Base-by-base conservation (phyloP, 2,329 filamentous ascomycete species). In the Colletotrichum sp. region DNA sequence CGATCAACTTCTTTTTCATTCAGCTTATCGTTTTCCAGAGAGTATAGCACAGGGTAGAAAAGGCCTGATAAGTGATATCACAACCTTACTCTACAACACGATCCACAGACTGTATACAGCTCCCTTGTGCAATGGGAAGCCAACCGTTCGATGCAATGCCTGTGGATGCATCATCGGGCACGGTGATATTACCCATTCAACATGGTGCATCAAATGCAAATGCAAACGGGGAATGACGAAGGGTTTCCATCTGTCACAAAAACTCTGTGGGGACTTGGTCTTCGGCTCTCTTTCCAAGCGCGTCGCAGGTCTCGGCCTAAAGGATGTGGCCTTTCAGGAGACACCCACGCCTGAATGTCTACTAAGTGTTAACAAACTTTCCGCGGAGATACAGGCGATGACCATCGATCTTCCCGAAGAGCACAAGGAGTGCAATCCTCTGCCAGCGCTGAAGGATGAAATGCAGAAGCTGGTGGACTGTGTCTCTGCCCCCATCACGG, bases 371-470 rank as follows among this genome's bases (percentile, higher is more conserved):
- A 5, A 28, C 3, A 3, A 15, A 12, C 9, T 62, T 2, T n/a
- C 13, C 13, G 0, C 5, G 1, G 18, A 6, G 3, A 30, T 62
- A 13, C 3, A 1, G 15, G 12, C 2, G 2, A 62, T 62, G 28
- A 13, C 28, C 16, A 28, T 62, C 18, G 16, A 18, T 13, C 24
- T 62, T 16, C 57, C 57, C 3, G 26, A 18, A 7, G 57, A n/a
- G 24, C 57, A 62, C 6, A 2, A 32, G 18, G 13, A 4, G 6
- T 69, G 64, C 28, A 13, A 69, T 24, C 64, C 71, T 24, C 5
- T 68, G 10, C 16, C 36, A 5, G 3, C 5, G 4, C 26, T 71
- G 8, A 10, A 5, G 10, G 12, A 8, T 2, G 16, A 69, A 2
- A 15, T n/a, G 6, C 5, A 16, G 1, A 7, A 59, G 12, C 12